These are phyloP conservation scores for Exophiala lecanii-corni DNA, from an alignment of 2,329 filamentous ascomycete genomes.

Conservation along the genomic window DNA sequence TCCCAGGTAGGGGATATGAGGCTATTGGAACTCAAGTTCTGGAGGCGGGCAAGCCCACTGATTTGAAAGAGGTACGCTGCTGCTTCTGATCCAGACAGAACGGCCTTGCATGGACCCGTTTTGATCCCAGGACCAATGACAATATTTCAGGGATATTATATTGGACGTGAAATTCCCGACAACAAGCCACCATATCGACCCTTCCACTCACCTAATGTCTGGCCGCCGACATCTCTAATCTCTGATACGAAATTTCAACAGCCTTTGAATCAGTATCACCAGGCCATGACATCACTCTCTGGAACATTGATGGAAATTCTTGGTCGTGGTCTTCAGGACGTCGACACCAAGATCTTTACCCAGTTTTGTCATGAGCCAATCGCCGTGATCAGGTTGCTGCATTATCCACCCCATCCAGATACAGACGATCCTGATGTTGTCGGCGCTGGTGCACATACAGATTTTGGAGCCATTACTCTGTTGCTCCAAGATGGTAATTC, in stretches of 20 bases:
- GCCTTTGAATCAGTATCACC: conserved; percentile 27
- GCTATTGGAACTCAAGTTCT: conserved; percentile 44
- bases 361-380: conserved; percentile 43
- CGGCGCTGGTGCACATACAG: conserved; percentile 31
- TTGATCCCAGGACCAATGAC: neutral
- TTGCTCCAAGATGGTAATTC: conserved; percentile 29
- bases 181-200: conserved; percentile 35
- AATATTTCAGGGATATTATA: conserved; percentile 33
- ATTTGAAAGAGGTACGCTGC: conserved; percentile 42
- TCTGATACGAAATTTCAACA: conserved; percentile 37
- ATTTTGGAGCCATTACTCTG: conserved; percentile 32
- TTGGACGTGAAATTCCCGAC: conserved; percentile 40
- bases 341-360: conserved; percentile 34
- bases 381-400: conserved; percentile 44
- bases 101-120: neutral
- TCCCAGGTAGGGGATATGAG: conserved; percentile 46
- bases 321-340: conserved; percentile 26
- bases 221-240: conserved; percentile 37
- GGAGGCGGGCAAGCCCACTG: conserved; percentile 42
- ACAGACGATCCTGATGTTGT: conserved; percentile 15
- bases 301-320: conserved; percentile 18
- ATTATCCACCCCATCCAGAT: conserved; percentile 45
- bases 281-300: conserved; percentile 19
- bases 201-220: conserved; percentile 43
- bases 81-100: neutral